Conservation (phyloP, 2,329 filamentous ascomycete species). For the Talaromyces albobiverticillius region DNA sequence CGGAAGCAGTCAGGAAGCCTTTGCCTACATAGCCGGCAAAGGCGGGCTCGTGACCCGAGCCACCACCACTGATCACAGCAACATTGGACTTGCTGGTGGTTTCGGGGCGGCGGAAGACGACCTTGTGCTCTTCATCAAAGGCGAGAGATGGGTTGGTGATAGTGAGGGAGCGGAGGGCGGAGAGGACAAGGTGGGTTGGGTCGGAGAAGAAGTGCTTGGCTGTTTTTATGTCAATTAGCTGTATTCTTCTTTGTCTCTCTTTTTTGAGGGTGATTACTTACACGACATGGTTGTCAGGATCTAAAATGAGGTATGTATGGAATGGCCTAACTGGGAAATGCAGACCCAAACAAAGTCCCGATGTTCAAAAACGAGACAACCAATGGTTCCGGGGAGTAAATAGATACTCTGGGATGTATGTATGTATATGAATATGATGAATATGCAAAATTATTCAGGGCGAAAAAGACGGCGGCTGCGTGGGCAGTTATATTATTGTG, state of each 20-base stretch:
- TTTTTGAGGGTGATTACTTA: slow-evolving; percentile 1
- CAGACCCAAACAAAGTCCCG: not conserved
- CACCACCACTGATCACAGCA: slow-evolving; percentile 82
- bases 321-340: not conserved
- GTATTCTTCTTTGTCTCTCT: not conserved
- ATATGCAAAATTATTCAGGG: not conserved
- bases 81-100: slow-evolving; percentile 59
- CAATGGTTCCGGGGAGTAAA: not conserved
- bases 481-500: not conserved
- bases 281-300: slow-evolving; percentile 4
- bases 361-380: not conserved
- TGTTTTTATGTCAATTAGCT: slow-evolving; percentile 16
- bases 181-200: slow-evolving; percentile 71
- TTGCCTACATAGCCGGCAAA: slow-evolving; percentile 82
- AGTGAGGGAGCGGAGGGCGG: slow-evolving; percentile 73
- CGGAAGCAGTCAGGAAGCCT: slow-evolving; percentile 75
- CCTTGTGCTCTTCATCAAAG: slow-evolving; percentile 76
- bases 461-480: not conserved
- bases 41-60: slow-evolving; percentile 84
- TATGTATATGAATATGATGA: not conserved
- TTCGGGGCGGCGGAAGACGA: slow-evolving; percentile 70
- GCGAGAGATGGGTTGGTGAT: slow-evolving; percentile 80
- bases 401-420: not conserved
- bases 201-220: slow-evolving; percentile 88
- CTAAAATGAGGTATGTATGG: not conserved